phyloP scores from a whole-genome alignment of 148 eudicot genomes.

The Drosera capensis region DNA sequence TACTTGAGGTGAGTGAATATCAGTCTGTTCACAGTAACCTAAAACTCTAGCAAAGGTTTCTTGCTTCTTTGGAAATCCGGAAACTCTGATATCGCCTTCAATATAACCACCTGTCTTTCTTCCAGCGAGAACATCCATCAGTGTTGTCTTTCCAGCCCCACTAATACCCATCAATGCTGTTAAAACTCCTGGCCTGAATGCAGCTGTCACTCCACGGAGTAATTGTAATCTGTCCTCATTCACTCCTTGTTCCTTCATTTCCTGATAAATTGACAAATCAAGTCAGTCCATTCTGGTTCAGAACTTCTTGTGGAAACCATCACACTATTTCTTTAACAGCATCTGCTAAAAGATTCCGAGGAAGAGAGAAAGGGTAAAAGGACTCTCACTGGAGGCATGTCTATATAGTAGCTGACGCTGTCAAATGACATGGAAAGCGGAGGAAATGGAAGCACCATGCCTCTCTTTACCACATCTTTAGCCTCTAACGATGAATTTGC shows the following conservation, averaged over 20 bases:
- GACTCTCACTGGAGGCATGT: slow-evolving; percentile 30
- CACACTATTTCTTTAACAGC: no score
- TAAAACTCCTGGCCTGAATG: background rate
- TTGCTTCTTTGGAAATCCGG: background rate
- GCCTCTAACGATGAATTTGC: slow-evolving; percentile 15
- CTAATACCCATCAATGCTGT: background rate
- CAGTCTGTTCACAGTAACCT: no score
- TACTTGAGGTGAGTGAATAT: no score
- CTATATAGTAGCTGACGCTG: slow-evolving; percentile 27
- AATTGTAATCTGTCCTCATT: background rate
- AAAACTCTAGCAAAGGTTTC: background rate
- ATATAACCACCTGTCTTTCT: background rate
- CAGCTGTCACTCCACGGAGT: background rate
- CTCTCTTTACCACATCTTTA: slow-evolving; percentile 26
- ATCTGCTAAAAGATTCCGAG: no score
- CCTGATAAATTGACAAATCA: no score
- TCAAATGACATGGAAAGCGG: slow-evolving; percentile 42
- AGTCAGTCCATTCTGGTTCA: no score
- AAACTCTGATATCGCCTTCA: background rate
- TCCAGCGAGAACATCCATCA: background rate
- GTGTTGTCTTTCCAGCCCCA: no score
- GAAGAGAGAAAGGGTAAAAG: background rate
- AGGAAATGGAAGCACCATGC: slow-evolving; percentile 36
- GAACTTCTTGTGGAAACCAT: no score
- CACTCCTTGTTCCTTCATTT: background rate